phyloP scores from a whole-genome alignment of 345 rosid genomes.

The Eutrema japonicum region DNA sequence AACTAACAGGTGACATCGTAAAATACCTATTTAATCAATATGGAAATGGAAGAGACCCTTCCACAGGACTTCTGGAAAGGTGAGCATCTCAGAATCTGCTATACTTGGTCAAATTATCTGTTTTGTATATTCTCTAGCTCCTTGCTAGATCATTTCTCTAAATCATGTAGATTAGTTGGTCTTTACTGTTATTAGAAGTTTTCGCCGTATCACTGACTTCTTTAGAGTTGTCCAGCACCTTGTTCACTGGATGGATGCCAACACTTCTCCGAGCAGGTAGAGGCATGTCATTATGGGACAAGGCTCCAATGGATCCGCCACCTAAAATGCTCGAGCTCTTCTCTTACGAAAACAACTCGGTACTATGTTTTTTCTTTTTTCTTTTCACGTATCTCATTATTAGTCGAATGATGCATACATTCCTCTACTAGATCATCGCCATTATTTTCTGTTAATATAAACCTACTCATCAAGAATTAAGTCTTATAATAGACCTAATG shows the following conservation, averaged over 20 bases:
- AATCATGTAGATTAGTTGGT: not conserved
- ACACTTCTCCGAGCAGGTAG: conserved; percentile 83
- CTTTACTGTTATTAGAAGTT: not conserved
- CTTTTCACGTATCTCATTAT: conserved; percentile 20
- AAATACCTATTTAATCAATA: conserved; percentile 71
- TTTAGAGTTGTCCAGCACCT: conserved; percentile 55
- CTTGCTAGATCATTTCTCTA: not conserved
- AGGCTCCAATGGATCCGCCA: conserved; percentile 55
- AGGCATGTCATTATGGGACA: conserved; percentile 82
- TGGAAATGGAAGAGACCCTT: conserved; percentile 71
- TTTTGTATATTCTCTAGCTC: not conserved
- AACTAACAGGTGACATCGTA: conserved; percentile 68
- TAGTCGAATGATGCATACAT: conserved; percentile 1
- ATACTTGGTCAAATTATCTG: conserved; percentile 8
- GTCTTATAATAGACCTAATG: too few species aligned
- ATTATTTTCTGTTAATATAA: not conserved
- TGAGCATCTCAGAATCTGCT: conserved; percentile 34
- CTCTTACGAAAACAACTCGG: conserved; percentile 79
- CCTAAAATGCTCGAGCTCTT: conserved; percentile 71
- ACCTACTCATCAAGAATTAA: too few species aligned
- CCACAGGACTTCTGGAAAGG: conserved; percentile 75
- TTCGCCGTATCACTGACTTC: conserved; percentile 20
- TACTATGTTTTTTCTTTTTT: conserved; percentile 29
- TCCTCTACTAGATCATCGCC: not conserved
- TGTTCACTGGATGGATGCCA: conserved; percentile 90